Percentiles rank a stretch among this genome's conserved stretches.
phyloP scores from a whole-genome alignment of 768 basidiomycete genomes.

The Mrakia frigida region DNA sequence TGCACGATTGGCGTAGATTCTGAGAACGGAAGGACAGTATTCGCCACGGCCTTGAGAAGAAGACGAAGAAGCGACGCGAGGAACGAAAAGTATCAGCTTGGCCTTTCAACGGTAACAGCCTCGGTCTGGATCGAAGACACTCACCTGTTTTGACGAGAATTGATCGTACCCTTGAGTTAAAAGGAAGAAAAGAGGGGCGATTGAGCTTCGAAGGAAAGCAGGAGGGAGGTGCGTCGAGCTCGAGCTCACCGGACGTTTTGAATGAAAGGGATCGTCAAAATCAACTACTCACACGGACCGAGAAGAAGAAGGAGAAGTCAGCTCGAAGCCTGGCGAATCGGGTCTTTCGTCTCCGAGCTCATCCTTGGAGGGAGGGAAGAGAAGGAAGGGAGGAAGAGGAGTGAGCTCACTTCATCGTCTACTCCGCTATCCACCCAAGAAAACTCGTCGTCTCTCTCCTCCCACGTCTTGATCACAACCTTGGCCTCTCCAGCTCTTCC shows the following conservation, averaged over 20 bases:
- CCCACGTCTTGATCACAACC: conserved; percentile 29
- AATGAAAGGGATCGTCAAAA: conserved; percentile 21
- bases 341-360: not conserved
- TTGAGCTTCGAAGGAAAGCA: not conserved
- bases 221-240: not conserved
- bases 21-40: conserved; percentile 20
- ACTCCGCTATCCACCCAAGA: conserved; percentile 25
- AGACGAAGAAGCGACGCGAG: not conserved
- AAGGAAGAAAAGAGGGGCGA: too few relatives aligned
- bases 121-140: too few relatives aligned
- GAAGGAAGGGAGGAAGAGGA: not conserved
- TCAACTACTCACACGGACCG: not conserved
- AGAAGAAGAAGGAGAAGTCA: not conserved
- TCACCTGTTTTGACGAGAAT: conserved; percentile 18
- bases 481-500: conserved; percentile 24
- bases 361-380: too few relatives aligned
- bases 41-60: conserved; percentile 23
- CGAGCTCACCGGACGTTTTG: conserved; percentile 21
- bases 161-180: not conserved
- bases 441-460: conserved; percentile 22
- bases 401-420: conserved; percentile 8
- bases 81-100: too few relatives aligned
- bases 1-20: conserved; percentile 22
- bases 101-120: too few relatives aligned
- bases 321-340: too few relatives aligned